Conservation (phyloP, 805 yeast species). For the Ogataea nonfermentans region DNA sequence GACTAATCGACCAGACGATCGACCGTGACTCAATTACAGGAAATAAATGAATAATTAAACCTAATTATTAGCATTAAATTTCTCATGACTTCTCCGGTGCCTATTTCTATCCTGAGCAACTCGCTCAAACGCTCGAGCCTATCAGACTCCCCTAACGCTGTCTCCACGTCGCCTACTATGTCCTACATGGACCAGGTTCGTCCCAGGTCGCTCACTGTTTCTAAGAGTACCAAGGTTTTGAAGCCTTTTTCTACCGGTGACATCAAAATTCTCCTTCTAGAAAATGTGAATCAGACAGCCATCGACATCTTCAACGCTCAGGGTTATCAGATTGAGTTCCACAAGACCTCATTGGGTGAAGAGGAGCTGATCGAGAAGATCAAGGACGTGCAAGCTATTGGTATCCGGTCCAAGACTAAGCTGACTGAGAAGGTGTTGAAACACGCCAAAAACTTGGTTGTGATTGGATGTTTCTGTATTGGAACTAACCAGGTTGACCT, state of each 20-base stretch:
- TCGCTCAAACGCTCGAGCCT: conserved; percentile 49
- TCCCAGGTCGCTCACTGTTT: conserved; percentile 37
- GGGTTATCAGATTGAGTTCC: conserved; percentile 96
- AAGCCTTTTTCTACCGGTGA: conserved; percentile 97
- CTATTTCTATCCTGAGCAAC: conserved; percentile 53
- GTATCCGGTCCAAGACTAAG: conserved; percentile 96
- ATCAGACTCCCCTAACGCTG: conserved; percentile 64
- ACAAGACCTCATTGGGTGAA: conserved; percentile 85
- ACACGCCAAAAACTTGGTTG: conserved; percentile 86
- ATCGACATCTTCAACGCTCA: conserved; percentile 78
- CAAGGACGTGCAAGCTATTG: conserved; percentile 91
- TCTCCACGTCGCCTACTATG: conserved; percentile 75
- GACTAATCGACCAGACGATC: conserved; percentile 11
- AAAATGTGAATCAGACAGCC: conserved; percentile 93
- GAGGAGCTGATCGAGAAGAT: conserved; percentile 94
- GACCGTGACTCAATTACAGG: conserved; percentile 13
- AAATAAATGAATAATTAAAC: conserved; percentile 1
- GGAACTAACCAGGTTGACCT: conserved; percentile 98
- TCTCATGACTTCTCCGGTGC: conserved; percentile 65
- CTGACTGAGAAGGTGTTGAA: conserved; percentile 74
- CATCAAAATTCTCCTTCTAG: conserved; percentile 84
- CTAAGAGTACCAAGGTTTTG: conserved; percentile 62
- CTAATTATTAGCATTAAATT: conserved; percentile 1
- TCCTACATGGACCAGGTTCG: conserved; percentile 61
- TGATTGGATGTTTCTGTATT: conserved; percentile 96